Percentiles rank a stretch among this genome's conserved stretches.
phyloP scores from a whole-genome alignment of 331 rosid species.

The Arachis monticola region DNA sequence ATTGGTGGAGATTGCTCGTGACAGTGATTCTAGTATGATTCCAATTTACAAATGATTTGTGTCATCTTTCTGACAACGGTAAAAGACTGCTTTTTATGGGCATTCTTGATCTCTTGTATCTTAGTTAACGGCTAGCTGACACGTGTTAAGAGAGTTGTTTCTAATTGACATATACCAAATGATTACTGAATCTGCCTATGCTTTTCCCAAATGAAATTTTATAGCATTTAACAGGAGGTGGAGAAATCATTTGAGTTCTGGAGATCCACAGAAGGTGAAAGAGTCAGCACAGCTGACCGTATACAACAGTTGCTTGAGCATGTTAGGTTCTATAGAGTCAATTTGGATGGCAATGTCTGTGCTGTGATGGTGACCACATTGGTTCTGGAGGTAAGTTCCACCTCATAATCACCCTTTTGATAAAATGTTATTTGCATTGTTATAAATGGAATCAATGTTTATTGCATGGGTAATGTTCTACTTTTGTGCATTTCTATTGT shows the following conservation, averaged over 20 bases:
- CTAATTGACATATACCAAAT: background rate
- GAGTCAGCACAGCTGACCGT: slow-evolving; percentile 62
- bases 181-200: background rate
- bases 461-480: slow-evolving; percentile 11
- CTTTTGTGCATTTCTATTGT: slow-evolving; percentile 1
- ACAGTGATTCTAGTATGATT: background rate
- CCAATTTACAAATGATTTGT: background rate
- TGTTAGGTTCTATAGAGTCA: slow-evolving; percentile 74
- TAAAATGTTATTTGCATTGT: slow-evolving; percentile 1
- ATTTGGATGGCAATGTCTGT: slow-evolving; percentile 69
- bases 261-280: slow-evolving; percentile 46
- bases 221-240: slow-evolving; percentile 57
- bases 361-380: slow-evolving; percentile 80
- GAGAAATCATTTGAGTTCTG: slow-evolving; percentile 61
- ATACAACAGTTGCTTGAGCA: slow-evolving; percentile 83
- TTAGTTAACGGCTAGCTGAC: background rate
- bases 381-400: slow-evolving; percentile 76
- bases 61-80: slow-evolving; percentile 9
- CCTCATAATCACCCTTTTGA: slow-evolving; percentile 17
- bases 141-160: slow-evolving; percentile 10
- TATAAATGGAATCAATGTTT: slow-evolving; percentile 23
- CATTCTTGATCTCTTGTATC: background rate
- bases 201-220: background rate
- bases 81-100: too few species aligned
- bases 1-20: background rate